Evolutionary conservation across 75 land plant genomes (phyloP).

Genomic region (Selaginella tamariscina): DNA sequence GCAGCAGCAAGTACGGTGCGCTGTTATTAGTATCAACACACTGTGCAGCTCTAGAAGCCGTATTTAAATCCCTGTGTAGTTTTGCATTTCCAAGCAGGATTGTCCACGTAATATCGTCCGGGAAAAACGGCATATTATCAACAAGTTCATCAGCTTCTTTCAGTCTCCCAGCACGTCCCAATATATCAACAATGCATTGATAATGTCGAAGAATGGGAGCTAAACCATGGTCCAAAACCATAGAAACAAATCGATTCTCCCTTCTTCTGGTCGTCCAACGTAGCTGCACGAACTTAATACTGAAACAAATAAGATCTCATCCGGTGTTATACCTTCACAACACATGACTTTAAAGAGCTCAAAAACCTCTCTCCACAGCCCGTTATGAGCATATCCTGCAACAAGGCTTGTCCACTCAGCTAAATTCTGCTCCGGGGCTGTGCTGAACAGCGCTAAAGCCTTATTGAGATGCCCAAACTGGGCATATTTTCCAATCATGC

Average conservation of each 20-base stretch:
- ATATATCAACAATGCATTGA: background rate
- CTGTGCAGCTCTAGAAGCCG: background rate
- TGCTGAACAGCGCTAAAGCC: background rate
- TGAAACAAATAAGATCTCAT: background rate
- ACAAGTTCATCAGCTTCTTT: background rate
- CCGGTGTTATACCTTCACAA: background rate
- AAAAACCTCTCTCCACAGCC: background rate
- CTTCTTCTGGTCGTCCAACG: background rate
- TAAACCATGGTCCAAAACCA: background rate
- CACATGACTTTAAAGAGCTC: background rate
- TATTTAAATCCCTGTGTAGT: background rate
- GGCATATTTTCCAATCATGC: background rate
- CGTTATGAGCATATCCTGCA: background rate
- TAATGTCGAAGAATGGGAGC: background rate
- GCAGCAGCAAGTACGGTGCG: background rate
- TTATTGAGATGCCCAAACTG: background rate
- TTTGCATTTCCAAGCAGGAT: background rate
- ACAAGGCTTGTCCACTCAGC: background rate
- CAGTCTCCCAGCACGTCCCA: background rate
- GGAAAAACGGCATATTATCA: background rate
- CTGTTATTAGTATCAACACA: background rate
- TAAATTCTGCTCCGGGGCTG: background rate
- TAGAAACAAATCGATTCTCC: background rate
- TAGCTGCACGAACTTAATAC: background rate
- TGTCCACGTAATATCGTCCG: background rate